These are phyloP conservation scores for Coprinellus micaceus DNA, from an alignment of 768 basidiomycete species.

Conservation along the genomic window DNA sequence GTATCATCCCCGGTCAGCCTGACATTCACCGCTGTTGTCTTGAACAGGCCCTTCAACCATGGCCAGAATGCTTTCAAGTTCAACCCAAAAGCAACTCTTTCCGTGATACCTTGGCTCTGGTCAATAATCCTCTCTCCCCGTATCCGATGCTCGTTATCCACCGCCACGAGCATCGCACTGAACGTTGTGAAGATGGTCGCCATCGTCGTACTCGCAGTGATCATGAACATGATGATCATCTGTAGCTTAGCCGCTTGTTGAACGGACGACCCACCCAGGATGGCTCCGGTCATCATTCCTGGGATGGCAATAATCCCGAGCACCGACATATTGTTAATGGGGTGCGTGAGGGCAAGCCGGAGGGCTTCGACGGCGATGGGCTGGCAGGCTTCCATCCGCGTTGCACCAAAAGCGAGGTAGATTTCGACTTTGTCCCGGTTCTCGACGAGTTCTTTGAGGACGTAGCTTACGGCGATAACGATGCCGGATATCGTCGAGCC, in stretches of 20 bases:
- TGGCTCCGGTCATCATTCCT: slow-evolving; percentile 91
- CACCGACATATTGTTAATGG: slow-evolving; percentile 84
- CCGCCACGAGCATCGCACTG: slow-evolving; percentile 54
- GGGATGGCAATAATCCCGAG: slow-evolving; percentile 77
- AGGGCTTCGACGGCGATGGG: slow-evolving; percentile 78
- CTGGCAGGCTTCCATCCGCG: slow-evolving; percentile 76
- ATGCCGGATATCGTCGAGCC: slow-evolving; percentile 76
- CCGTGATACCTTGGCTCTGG: slow-evolving; percentile 16
- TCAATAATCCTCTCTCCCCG: slow-evolving; percentile 53
- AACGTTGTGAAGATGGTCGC: slow-evolving; percentile 63
- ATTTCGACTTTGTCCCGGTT: slow-evolving; percentile 84
- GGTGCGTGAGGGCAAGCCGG: slow-evolving; percentile 74
- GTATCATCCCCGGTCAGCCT: neutral
- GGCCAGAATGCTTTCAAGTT: neutral
- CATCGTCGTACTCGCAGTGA: slow-evolving; percentile 71
- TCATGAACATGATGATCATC: slow-evolving; percentile 96
- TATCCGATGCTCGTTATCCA: slow-evolving; percentile 66
- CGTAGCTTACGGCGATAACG: slow-evolving; percentile 62
- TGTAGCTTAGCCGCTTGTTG: slow-evolving; percentile 83
- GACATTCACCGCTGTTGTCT: neutral
- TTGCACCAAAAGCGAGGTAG: slow-evolving; percentile 82
- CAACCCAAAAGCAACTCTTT: neutral
- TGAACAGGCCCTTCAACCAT: neutral
- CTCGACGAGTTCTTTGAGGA: slow-evolving; percentile 81
- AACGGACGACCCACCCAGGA: slow-evolving; percentile 81